Base-by-base conservation (phyloP, 2,329 filamentous ascomycete genomes). In the Alternaria triticimaculans region DNA sequence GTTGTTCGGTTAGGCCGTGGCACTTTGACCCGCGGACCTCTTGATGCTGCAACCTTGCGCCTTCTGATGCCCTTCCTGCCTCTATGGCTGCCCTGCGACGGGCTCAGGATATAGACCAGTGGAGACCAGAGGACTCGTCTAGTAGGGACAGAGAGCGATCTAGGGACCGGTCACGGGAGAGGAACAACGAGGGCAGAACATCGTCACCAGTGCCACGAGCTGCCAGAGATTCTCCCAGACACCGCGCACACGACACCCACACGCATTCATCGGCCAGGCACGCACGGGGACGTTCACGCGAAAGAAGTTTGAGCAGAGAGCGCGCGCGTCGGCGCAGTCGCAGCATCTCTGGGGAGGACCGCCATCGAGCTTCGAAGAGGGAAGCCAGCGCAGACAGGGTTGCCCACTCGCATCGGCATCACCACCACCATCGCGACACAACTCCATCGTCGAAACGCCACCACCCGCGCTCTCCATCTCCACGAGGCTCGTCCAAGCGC, bases 41-140 rank as follows among this genome's bases (percentile, higher is more conserved):
- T 63, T 75, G 68, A 73, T 76, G 74, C 76, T 77, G 75, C 75
- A 76, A 67, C 72, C 66, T 71, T 66, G 65, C 73, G 62, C 65
- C 69, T 70, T 73, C 76, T 76, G 63, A 80, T 81, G 80, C 72
- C 67, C 78, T 62, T 78, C 70, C 71, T 75, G 76, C 76, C 79
- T 81, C 79, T 77, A 82, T 82, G 80, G 80, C 80, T 80, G 78
- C 78, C 73, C 78, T 76, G 77, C 78, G 75, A 72, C 72, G 75
- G 72, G 69, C 77, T 74, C 79, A 79, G 75, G 76, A 79, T 73
- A 77, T 80, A 80, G 80, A 80, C 67, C 77, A 80, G 78, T 80
- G 80, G 80, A 78, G 80, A 80, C 76, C 78, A 73, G 79, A 80
- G 76, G 79, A 79, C 74, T 68, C 71, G 55, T 76, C 77, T 58